phyloP scores from a whole-genome alignment of 441 rosid species.

The Syzygium syzygioides region DNA sequence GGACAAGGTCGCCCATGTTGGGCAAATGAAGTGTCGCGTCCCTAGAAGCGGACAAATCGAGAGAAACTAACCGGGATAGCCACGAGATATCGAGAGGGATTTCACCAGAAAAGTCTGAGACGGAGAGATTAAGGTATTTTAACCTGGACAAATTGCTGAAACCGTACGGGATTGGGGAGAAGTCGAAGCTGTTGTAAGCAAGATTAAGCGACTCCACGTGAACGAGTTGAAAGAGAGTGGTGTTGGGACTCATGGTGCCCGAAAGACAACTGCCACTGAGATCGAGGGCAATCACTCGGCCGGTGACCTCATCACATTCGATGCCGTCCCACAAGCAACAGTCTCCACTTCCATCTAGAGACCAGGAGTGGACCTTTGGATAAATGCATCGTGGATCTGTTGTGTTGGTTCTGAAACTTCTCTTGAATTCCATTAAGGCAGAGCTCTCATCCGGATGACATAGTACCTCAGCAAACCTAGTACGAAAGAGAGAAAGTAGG shows the following conservation, averaged over 20 bases:
- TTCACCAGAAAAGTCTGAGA: neutral
- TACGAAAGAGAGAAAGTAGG: too few relatives aligned
- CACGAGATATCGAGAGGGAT: neutral
- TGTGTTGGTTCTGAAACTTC: too few relatives aligned
- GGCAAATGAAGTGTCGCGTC: neutral
- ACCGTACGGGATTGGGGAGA: neutral
- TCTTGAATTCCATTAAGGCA: too few relatives aligned
- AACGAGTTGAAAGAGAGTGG: conserved; percentile 5
- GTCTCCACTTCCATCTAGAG: too few relatives aligned
- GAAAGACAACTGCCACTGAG: conserved; percentile 9
- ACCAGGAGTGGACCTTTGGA: too few relatives aligned
- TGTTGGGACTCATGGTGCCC: conserved; percentile 2
- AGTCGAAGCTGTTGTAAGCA: conserved; percentile 1
- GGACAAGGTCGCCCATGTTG: neutral
- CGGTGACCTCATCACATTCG: neutral
- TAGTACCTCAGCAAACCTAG: too few relatives aligned
- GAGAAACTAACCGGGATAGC: conserved; percentile 11
- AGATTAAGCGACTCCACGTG: conserved; percentile 9
- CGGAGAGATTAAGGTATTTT: neutral
- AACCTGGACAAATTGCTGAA: neutral
- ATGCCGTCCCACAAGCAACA: too few relatives aligned
- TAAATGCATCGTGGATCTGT: too few relatives aligned
- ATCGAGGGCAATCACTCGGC: conserved; percentile 20
- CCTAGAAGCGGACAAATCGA: neutral
- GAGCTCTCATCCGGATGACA: too few relatives aligned